phyloP scores from a whole-genome alignment of 1,284 basidiomycete genomes.

The Trichosporon sp. region DNA sequence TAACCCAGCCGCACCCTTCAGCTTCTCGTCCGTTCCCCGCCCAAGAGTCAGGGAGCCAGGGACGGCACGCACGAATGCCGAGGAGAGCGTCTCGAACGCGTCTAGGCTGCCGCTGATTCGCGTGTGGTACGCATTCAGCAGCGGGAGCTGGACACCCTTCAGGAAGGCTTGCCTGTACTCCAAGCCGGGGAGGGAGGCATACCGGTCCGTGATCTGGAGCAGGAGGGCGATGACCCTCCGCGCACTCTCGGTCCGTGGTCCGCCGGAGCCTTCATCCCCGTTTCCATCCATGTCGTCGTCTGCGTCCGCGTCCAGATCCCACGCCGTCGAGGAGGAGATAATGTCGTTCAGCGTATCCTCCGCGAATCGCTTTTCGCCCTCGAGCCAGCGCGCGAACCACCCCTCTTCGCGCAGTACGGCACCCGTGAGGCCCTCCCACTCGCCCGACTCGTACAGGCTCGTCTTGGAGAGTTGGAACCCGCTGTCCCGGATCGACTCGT shows the following conservation, averaged over 20 bases:
- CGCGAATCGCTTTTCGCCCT: conserved; percentile 67
- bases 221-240: conserved; percentile 72
- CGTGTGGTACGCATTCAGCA: conserved; percentile 68
- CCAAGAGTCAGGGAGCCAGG: conserved; percentile 64
- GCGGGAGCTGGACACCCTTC: conserved; percentile 68
- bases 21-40: conserved; percentile 3
- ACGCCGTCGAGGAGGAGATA: conserved; percentile 73
- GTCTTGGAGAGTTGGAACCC: conserved; percentile 62
- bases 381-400: conserved; percentile 88
- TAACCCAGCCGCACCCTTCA: conserved; percentile 73
- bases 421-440: conserved; percentile 72
- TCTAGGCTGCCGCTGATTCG: conserved; percentile 80
- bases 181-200: conserved; percentile 73
- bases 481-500: conserved; percentile 69
- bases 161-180: conserved; percentile 76
- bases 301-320: conserved; percentile 70
- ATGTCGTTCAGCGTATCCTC: conserved; percentile 65
- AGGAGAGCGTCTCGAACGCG: conserved; percentile 85
- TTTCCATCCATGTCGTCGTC: conserved; percentile 52
- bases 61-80: conserved; percentile 78
- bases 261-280: conserved; percentile 49
- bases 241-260: conserved; percentile 62
- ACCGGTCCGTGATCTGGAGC: conserved; percentile 90
- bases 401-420: conserved; percentile 72
- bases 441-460: conserved; percentile 25